Conservation (phyloP, 345 rosid genomes). For the Euphorbia pulcherrima region DNA sequence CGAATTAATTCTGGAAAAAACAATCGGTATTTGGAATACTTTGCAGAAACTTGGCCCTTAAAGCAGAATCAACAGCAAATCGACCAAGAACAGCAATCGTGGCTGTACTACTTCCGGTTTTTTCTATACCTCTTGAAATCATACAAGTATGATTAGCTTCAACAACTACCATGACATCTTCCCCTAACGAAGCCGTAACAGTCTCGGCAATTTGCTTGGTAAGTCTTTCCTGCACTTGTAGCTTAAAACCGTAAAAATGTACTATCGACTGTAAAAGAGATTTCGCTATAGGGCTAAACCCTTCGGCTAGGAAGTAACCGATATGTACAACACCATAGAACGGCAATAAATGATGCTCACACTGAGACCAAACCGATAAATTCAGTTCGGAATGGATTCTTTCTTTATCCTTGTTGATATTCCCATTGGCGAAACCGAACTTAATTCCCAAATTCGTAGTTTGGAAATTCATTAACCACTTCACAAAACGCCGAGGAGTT, state of each 20-base stretch:
- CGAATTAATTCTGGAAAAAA: neutral
- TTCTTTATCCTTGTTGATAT: slow-evolving; percentile 26
- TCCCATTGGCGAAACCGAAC: slow-evolving; percentile 46
- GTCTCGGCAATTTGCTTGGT: slow-evolving; percentile 87
- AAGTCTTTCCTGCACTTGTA: slow-evolving; percentile 96
- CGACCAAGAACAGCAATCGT: slow-evolving; percentile 77
- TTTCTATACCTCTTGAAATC: slow-evolving; percentile 94
- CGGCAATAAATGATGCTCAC: slow-evolving; percentile 97
- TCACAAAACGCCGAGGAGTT: slow-evolving; percentile 67
- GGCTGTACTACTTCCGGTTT: slow-evolving; percentile 83
- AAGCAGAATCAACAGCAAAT: slow-evolving; percentile 52
- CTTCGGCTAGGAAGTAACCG: slow-evolving; percentile 59
- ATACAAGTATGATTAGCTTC: slow-evolving; percentile 91
- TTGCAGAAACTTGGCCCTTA: slow-evolving; percentile 59
- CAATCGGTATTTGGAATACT: slow-evolving; percentile 40
- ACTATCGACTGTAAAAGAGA: slow-evolving; percentile 67
- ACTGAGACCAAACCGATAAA: slow-evolving; percentile 79
- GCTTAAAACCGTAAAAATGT: slow-evolving; percentile 86
- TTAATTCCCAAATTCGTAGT: slow-evolving; percentile 57
- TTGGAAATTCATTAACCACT: slow-evolving; percentile 84
- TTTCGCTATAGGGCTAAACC: slow-evolving; percentile 40
- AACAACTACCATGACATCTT: slow-evolving; percentile 82
- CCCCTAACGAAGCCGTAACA: slow-evolving; percentile 58
- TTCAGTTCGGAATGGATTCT: slow-evolving; percentile 60
- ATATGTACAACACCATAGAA: slow-evolving; percentile 87